Conservation (phyloP, 106 monocot genomes). For the Apostasia ramifera region DNA sequence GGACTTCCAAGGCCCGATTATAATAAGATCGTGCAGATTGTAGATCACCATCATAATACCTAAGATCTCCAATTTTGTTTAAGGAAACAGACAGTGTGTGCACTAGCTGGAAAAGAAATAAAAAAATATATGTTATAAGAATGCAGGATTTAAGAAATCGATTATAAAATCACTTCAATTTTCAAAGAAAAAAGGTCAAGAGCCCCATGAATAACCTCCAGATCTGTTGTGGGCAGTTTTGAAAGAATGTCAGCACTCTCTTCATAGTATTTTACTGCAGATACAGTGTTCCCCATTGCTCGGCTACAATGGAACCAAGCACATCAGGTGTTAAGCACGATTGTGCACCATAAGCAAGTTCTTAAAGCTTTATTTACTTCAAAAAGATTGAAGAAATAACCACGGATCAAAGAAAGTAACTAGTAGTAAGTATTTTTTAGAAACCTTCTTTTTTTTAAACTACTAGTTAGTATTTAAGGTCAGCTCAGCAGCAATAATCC, state of each 20-base stretch:
- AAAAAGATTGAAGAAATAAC: too few relatives aligned
- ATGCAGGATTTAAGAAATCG: background rate
- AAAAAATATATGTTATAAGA: background rate
- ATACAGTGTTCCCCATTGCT: slow-evolving; percentile 53
- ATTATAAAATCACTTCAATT: background rate
- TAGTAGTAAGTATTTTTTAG: too few relatives aligned
- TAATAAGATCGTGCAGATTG: slow-evolving; percentile 84
- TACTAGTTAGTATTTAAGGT: too few relatives aligned
- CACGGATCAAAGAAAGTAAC: too few relatives aligned
- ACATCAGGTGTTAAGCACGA: too few relatives aligned
- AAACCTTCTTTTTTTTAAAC: too few relatives aligned
- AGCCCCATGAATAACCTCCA: slow-evolving; percentile 45
- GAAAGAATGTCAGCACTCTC: slow-evolving; percentile 84
- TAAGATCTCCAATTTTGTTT: slow-evolving; percentile 95
- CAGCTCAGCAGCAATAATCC: too few relatives aligned
- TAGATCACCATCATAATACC: slow-evolving; percentile 81
- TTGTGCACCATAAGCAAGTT: too few relatives aligned
- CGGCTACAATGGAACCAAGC: slow-evolving; percentile 39
- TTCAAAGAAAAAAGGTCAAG: slow-evolving; percentile 1
- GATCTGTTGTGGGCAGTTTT: slow-evolving; percentile 61
- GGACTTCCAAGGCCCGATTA: slow-evolving; percentile 65
- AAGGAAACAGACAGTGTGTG: slow-evolving; percentile 95
- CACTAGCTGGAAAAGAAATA: slow-evolving; percentile 44
- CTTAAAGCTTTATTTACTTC: too few relatives aligned
- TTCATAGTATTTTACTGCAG: slow-evolving; percentile 77